Evolutionary conservation across 2,329 filamentous ascomycete genomes (phyloP), one percentile per base, ranked within the genome.

Genomic region (Alternaria angustiovoidea): DNA sequence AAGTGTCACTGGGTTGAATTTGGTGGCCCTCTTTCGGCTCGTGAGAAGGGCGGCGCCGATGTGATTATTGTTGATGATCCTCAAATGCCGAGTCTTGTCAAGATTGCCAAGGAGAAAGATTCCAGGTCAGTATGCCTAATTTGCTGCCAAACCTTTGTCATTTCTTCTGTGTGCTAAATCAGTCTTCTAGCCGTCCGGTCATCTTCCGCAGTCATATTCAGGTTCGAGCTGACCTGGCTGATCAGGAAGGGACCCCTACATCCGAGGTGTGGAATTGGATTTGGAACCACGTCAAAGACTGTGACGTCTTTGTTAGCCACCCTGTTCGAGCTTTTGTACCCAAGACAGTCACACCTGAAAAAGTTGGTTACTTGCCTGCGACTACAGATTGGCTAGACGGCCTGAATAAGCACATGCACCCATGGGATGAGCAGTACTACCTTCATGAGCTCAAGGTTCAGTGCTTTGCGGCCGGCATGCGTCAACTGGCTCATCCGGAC

Each of bases 341-440:
- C 2, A 79, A 83, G 30, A 88, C 82, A 57, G 90, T 95, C 5
- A 87, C 88, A 2, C 79, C 78, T 1, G 82, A 89, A 54, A 90
- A 86, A 66, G 88, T 94, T 0, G 88, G 87, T 2, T 93, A 93
- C 74, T 82, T 94, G 74, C 91, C 91, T 3, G 92, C 92, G 11
- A 91, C 91, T 0, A 94, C 91, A 0, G 92, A 95, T 76, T 95
- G 91, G 89, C 83, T 93, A 4, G 92, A 95, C 73, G 92, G 92
- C 8, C 78, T 94, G 66, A 95, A 94, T 81, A 95, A 95, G 78
- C 79, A 82, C 24, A 84, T 94, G 76, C 86, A 86, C 60, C 82
- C 85, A 51, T 93, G 89, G 87, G 90, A 93, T 71, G 82, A 84
- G 7, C 86, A 87, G 12, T 93, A 91, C 79, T 94, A 94, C 69